Percentiles rank a stretch among this genome's conserved stretches.
Evolutionary conservation across 345 rosid species (phyloP).

Genomic region (Anastatica hierochuntica): DNA sequence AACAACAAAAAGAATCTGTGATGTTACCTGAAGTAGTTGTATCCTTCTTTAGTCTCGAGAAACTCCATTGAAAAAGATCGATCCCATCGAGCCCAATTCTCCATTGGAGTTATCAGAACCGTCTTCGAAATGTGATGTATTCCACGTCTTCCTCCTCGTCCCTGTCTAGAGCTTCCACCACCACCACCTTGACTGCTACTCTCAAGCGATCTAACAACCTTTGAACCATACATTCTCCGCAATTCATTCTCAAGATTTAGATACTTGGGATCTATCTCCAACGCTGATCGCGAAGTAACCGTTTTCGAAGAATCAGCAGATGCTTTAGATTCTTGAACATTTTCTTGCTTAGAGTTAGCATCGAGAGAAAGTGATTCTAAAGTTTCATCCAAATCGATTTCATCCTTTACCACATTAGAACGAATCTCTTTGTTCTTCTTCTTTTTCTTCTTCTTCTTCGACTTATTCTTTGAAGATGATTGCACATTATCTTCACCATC

Average conservation of each 20-base stretch:
- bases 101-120: constrained; percentile 56
- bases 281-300: constrained; percentile 23
- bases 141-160: constrained; percentile 69
- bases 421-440: constrained; percentile 50
- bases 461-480: constrained; percentile 31
- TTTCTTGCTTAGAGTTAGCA: constrained; percentile 21
- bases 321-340: constrained; percentile 25
- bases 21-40: constrained; percentile 67
- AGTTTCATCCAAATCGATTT: too few species aligned
- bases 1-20: not conserved
- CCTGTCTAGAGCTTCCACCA: constrained; percentile 56
- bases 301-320: constrained; percentile 17
- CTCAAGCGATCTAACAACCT: constrained; percentile 76
- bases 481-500: not conserved
- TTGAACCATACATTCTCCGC: constrained; percentile 71
- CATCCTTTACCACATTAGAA: constrained; percentile 29
- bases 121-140: constrained; percentile 57
- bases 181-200: constrained; percentile 44
- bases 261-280: constrained; percentile 62
- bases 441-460: constrained; percentile 85
- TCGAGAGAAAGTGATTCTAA: constrained; percentile 40
- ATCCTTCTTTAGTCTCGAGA: constrained; percentile 58
- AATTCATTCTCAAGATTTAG: constrained; percentile 73
- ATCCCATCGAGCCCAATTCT: constrained; percentile 90
- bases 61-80: constrained; percentile 81